Evolutionary conservation across 139 green algal species (phyloP), one percentile per base, ranked within the genome.

Genomic region (Tetraselmis chui): DNA sequence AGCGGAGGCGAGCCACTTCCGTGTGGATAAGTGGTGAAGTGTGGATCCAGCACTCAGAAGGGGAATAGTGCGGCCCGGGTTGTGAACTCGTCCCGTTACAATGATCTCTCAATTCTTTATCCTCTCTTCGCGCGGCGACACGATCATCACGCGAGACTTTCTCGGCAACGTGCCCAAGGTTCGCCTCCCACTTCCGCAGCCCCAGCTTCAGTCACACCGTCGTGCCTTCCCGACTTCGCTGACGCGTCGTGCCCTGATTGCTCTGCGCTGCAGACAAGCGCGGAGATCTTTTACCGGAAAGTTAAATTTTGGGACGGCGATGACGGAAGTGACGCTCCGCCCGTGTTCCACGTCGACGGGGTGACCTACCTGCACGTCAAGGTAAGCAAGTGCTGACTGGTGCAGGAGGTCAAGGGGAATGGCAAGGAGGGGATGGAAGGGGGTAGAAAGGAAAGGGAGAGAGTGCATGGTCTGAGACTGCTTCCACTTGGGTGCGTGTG

Each of bases 51-150:
- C n/a, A n/a, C n/a, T n/a, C 45, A 67, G 45, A 67, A 18, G 45
- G 18, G 11, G 18, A 18, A 18, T 5, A 80, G 77, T 5, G 25
- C 25, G 30, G 77, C 23, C 2, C 58, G 24, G 28, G 77, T 5
- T 26, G 77, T 22, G 2, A 45, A 28, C 29, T 31, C 26, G n/a
- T 30, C 11, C n/a, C 22, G 18, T 74, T 74, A 30, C 25, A 29
- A 94, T 95, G 92, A 95, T 98, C 26, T 96, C 90, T 0, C 95
- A 98, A 84, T 92, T 99, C 77, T 98, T 97, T 78, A 91, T 99
- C 27, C 85, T 98, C 0, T 95, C 90, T 0, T 92, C 93, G 0
- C 83, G 96, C 23, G 96, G 96, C 0, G 96, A 99, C 88, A 93
- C 91, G 2, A 95, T 99, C 75, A 95, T 99, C 67, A 84, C 90